A percentile compares a stretch with the other conserved stretches of the same genome.
Evolutionary conservation across 1,139 yeast genomes (phyloP).

Genomic region (Saccharomyces hybrid): DNA sequence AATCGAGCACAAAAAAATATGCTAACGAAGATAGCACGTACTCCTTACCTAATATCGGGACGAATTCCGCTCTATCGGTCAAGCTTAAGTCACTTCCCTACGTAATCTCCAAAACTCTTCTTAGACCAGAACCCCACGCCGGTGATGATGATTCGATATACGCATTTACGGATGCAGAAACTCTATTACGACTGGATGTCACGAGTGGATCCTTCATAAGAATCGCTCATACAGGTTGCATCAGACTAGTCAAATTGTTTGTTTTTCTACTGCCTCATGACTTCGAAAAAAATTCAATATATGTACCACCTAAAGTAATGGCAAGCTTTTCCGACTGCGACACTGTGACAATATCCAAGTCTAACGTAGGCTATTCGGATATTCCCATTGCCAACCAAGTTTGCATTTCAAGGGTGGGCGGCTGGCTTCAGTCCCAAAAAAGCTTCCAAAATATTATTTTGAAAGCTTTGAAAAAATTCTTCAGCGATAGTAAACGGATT

Average conservation of each 20-base stretch:
- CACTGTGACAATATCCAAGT: conserved; percentile 19
- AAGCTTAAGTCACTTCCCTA: conserved; percentile 2
- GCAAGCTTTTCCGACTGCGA: conserved; percentile 13
- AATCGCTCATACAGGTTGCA: conserved; percentile 5
- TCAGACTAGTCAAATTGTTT: conserved; percentile 18
- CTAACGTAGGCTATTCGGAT: conserved; percentile 37
- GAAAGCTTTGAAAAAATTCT: conserved; percentile 52
- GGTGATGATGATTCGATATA: conserved; percentile 23
- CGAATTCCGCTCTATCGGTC: not conserved
- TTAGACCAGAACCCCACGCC: not conserved
- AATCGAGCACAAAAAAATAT: not conserved
- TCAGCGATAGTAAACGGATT: conserved; percentile 52
- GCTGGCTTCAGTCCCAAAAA: conserved; percentile 49
- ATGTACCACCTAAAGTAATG: conserved; percentile 23
- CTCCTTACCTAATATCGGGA: not conserved
- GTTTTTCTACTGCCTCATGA: conserved; percentile 21
- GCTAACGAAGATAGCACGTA: not conserved
- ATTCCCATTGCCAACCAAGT: conserved; percentile 26
- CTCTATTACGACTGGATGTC: conserved; percentile 17
- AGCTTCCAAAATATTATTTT: conserved; percentile 64
- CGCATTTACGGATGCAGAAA: conserved; percentile 20
- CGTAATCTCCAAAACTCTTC: not conserved
- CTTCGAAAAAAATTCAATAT: conserved; percentile 12
- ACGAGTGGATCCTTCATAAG: conserved; percentile 22
- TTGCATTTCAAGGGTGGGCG: conserved; percentile 24